A percentile compares a stretch with the other conserved stretches of the same genome.
Conservation (phyloP, 2,329 filamentous ascomycete species). For the Alternaria conjuncta region DNA sequence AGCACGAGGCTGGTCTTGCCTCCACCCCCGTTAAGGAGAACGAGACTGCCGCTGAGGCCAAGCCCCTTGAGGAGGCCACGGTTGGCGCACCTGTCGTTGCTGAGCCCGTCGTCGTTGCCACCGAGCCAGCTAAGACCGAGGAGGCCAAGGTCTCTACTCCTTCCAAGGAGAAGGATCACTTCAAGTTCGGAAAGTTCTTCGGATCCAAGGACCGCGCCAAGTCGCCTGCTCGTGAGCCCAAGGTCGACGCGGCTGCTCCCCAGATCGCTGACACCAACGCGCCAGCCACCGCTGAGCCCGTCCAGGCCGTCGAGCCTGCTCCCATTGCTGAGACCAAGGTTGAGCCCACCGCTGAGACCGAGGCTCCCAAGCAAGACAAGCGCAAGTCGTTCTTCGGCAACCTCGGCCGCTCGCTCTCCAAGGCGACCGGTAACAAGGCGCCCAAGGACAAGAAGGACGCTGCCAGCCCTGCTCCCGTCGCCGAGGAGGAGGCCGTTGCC, state of each 20-base stretch:
- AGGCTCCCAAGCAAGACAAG: conserved; percentile 72
- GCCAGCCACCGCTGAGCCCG: conserved; percentile 12
- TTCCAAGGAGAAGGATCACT: conserved; percentile 54
- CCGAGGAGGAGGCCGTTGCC: conserved; percentile 36
- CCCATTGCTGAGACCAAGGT: conserved; percentile 51
- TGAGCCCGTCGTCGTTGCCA: conserved; percentile 34
- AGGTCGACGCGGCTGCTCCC: conserved; percentile 50
- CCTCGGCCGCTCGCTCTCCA: conserved; percentile 59
- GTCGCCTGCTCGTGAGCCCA: conserved; percentile 50
- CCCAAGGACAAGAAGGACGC: conserved; percentile 44
- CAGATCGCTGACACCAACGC: conserved; percentile 44
- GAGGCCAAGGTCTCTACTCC: conserved; percentile 49
- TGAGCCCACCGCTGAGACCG: conserved; percentile 44
- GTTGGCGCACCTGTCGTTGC: conserved; percentile 47
- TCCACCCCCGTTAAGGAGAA: conserved; percentile 55
- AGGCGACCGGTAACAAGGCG: conserved; percentile 47
- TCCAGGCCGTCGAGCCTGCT: conserved; percentile 28
- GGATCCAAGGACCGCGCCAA: conserved; percentile 60
- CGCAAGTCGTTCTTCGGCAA: conserved; percentile 83
- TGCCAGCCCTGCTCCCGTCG: conserved; percentile 43
- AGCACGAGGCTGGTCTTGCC: conserved; percentile 65
- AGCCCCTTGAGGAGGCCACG: conserved; percentile 45
- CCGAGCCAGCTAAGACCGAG: conserved; percentile 37
- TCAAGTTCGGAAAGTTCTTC: conserved; percentile 62
- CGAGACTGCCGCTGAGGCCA: conserved; percentile 49